Evolutionary conservation across 2,329 filamentous ascomycete genomes (phyloP).

Genomic region (Cercospora canescens): DNA sequence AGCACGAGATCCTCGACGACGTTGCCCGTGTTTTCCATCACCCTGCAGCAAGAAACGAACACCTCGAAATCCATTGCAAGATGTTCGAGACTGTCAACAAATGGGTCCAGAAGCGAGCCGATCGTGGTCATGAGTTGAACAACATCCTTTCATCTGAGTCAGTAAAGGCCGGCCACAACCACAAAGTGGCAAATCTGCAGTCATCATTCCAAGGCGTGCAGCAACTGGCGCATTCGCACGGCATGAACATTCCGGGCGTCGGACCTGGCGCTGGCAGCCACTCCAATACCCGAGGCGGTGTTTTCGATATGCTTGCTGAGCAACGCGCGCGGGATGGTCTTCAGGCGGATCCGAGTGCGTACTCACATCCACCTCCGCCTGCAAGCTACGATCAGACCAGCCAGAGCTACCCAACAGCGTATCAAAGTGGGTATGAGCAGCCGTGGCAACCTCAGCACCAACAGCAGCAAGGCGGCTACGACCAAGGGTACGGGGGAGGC

Average conservation of each 20-base stretch:
- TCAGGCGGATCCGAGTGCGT: slow-evolving; percentile 22
- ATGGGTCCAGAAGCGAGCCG: slow-evolving; percentile 73
- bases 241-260: slow-evolving; percentile 22
- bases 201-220: slow-evolving; percentile 26
- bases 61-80: slow-evolving; percentile 74
- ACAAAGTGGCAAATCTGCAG: slow-evolving; percentile 44
- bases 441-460: slow-evolving; percentile 33
- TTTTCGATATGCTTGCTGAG: slow-evolving; percentile 32
- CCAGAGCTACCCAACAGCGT: slow-evolving; percentile 34
- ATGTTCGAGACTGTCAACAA: slow-evolving; percentile 87
- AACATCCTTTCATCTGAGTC: slow-evolving; percentile 77
- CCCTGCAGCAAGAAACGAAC: slow-evolving; percentile 74
- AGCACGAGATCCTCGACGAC: slow-evolving; percentile 81
- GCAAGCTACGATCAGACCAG: slow-evolving; percentile 33
- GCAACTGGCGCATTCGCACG: slow-evolving; percentile 27
- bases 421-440: slow-evolving; percentile 38
- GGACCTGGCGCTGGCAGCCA: slow-evolving; percentile 27
- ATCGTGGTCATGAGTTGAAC: slow-evolving; percentile 68
- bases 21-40: slow-evolving; percentile 86
- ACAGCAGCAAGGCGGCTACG: slow-evolving; percentile 22
- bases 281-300: slow-evolving; percentile 31
- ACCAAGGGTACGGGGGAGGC: slow-evolving; percentile 21
- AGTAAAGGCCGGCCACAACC: slow-evolving; percentile 81
- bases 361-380: slow-evolving; percentile 26
- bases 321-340: slow-evolving; percentile 11